These are phyloP conservation scores for Proliferodiscus dingleyae DNA, from an alignment of 2,329 filamentous ascomycete genomes.

Conservation along the genomic window DNA sequence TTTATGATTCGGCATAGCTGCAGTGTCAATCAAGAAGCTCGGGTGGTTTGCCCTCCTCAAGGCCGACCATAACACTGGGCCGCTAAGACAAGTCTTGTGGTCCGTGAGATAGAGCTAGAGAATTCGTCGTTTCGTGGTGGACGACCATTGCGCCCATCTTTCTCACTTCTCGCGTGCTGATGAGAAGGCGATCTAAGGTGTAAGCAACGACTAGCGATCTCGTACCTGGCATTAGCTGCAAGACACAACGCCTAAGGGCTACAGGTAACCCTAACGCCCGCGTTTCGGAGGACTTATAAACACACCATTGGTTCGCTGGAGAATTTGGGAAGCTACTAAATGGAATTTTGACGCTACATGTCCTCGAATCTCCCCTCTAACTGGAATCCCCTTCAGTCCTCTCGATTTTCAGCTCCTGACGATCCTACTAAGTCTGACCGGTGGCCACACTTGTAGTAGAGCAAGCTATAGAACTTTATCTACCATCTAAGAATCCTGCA, in stretches of 20 bases:
- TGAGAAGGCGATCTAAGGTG: constrained; percentile 11
- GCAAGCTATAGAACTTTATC: background rate
- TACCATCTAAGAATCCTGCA: constrained; percentile 9
- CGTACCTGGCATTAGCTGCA: constrained; percentile 22
- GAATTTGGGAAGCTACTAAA: background rate
- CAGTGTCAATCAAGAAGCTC: background rate
- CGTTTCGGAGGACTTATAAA: constrained; percentile 18
- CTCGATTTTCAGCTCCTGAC: background rate
- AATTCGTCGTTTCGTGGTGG: background rate
- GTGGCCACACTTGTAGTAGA: background rate
- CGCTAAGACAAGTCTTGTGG: background rate
- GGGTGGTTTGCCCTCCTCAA: background rate
- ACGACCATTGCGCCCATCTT: constrained; percentile 2
- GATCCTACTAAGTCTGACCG: constrained; percentile 1
- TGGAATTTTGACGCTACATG: background rate
- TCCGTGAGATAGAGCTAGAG: background rate
- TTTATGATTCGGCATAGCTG: background rate
- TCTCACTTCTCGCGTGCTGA: constrained; percentile 2
- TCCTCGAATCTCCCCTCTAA: constrained; percentile 13
- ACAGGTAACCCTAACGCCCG: background rate
- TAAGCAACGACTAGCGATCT: constrained; percentile 3
- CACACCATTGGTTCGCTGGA: constrained; percentile 6
- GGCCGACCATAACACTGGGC: background rate
- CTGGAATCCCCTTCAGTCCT: background rate
- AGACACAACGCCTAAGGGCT: background rate